Base-by-base conservation (phyloP, 2,329 filamentous ascomycete genomes). In the Blumeriella jaapii region DNA sequence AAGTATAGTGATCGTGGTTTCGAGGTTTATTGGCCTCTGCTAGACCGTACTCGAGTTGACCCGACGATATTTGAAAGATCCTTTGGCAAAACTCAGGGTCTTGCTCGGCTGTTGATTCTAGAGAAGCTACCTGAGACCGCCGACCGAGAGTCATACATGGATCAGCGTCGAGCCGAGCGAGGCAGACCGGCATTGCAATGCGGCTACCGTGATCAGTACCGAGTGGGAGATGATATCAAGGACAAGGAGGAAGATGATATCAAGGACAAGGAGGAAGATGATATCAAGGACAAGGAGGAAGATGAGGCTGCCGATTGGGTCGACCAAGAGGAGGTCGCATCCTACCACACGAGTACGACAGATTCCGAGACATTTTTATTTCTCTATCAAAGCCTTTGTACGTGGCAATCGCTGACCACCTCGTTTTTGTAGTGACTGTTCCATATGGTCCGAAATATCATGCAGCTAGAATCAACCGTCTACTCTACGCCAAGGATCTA, bases 1-100 rank as follows among this genome's bases (percentile, higher is more conserved):
- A 93, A 93, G 56, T 89, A 93, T 56, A 82, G 80, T 10, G 82
- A 82, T 51, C 68, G 84, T 27, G 82, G 83, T 11, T 93, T 93
- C 45, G 85, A 93, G 57, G 73, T 89, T 0, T 80, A 82, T 55
- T 93, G 82, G 76, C 69, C 78, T 1, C 65, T 74, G 7, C 64
- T 93, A 10, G 78, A 91, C 42, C 73, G 84, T 12, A 71, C 71
- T n/a, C 70, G 72, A 8, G 63, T 93, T 35, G 84, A 93, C 48
- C 85, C 85, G 4, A 93, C 83, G 14, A 86, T 93, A 31, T 93
- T 82, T 43, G 85, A 93, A 58, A 67, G 85, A 31, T 84, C 76
- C 38, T 93, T 93, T 49, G 67, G 68, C 31, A 67, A 81, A 24
- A 86, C 81, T 0, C 64, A 83, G 15, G 85, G 85, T 2, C 68